Percentiles rank a stretch among this genome's conserved stretches.
phyloP scores from a whole-genome alignment of 2,329 filamentous ascomycete species.

The Dissoconium aciculare region DNA sequence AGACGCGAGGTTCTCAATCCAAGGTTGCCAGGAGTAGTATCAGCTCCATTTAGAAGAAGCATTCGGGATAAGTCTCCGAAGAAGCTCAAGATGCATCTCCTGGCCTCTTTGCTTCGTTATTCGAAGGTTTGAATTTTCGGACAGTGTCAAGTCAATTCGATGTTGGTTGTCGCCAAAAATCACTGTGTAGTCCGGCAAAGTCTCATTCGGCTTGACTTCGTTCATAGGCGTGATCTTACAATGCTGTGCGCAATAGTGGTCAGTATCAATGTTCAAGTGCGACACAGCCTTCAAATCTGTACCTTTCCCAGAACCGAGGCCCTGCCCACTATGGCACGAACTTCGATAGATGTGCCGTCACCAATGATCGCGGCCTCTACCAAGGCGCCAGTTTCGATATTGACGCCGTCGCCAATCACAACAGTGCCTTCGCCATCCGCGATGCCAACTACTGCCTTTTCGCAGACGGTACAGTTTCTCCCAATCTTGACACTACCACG shows the following conservation, averaged over 20 bases:
- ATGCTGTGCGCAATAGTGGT: slow-evolving; percentile 19
- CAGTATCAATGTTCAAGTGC: slow-evolving; percentile 2
- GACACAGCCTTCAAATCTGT: slow-evolving; percentile 1
- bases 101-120: slow-evolving; percentile 21
- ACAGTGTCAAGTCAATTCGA: slow-evolving; percentile 27
- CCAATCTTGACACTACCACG: slow-evolving; percentile 31
- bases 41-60: slow-evolving; percentile 23
- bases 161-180: slow-evolving; percentile 27
- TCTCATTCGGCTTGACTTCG: slow-evolving; percentile 24
- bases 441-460: slow-evolving; percentile 35
- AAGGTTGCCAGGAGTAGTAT: too few species aligned
- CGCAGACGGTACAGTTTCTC: slow-evolving; percentile 56
- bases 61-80: slow-evolving; percentile 23
- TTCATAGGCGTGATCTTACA: slow-evolving; percentile 31
- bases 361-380: slow-evolving; percentile 24
- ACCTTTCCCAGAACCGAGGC: slow-evolving; percentile 34
- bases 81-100: slow-evolving; percentile 20
- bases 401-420: slow-evolving; percentile 28
- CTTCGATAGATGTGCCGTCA: slow-evolving; percentile 19
- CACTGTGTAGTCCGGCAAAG: slow-evolving; percentile 32
- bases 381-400: slow-evolving; percentile 30
- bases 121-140: slow-evolving; percentile 15
- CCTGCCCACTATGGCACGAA: slow-evolving; percentile 19
- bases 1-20: too few species aligned
- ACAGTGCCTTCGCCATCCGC: slow-evolving; percentile 21